phyloP scores from a whole-genome alignment of 129 eudicot species.

The Calendula officinalis region DNA sequence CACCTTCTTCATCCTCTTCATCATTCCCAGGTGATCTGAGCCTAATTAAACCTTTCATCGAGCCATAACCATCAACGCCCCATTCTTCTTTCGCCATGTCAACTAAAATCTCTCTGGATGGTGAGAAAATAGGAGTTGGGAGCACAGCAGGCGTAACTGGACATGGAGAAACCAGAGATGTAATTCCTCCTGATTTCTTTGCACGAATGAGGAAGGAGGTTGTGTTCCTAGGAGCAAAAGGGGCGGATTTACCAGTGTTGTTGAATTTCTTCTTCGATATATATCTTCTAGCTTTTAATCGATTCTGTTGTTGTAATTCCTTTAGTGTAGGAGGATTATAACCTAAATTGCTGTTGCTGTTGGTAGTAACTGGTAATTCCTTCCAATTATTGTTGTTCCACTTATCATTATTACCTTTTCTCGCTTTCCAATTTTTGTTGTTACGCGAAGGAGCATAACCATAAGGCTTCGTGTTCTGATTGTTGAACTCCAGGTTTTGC shows the following conservation, averaged over 20 bases:
- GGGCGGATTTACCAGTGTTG: slow-evolving; percentile 46
- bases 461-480: slow-evolving; percentile 31
- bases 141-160: slow-evolving; percentile 78
- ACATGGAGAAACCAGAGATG: slow-evolving; percentile 70
- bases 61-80: slow-evolving; percentile 94
- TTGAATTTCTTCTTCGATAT: slow-evolving; percentile 59
- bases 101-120: slow-evolving; percentile 71
- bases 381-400: slow-evolving; percentile 30
- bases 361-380: slow-evolving; percentile 29
- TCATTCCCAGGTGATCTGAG: slow-evolving; percentile 46
- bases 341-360: slow-evolving; percentile 20
- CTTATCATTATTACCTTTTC: slow-evolving; percentile 37
- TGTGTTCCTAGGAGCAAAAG: slow-evolving; percentile 85
- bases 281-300: slow-evolving; percentile 54
- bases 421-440: slow-evolving; percentile 62
- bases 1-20: slow-evolving; percentile 60
- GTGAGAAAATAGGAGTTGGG: slow-evolving; percentile 81
- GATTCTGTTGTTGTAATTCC: slow-evolving; percentile 65
- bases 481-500: slow-evolving; percentile 27
- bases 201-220: slow-evolving; percentile 76
- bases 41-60: slow-evolving; percentile 91
- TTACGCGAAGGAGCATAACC: slow-evolving; percentile 29
- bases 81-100: slow-evolving; percentile 97
- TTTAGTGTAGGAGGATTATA: slow-evolving; percentile 51
- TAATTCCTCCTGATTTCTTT: slow-evolving; percentile 79